A percentile compares a stretch with the other conserved stretches of the same genome.
Conservation (phyloP, 2,329 filamentous ascomycete genomes). For the Fusarium subglutinans region DNA sequence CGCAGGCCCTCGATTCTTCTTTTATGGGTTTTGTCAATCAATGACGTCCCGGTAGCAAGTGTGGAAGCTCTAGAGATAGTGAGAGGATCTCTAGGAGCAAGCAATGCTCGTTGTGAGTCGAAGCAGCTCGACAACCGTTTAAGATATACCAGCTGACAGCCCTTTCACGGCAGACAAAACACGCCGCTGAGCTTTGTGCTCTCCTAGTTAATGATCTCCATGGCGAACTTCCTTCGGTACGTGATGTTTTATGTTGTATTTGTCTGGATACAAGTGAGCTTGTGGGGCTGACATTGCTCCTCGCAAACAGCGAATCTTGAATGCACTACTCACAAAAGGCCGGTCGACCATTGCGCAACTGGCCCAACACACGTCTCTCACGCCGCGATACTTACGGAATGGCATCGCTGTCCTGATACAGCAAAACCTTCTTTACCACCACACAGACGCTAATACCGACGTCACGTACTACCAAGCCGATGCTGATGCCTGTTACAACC, state of each 20-base stretch:
- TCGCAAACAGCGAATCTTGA: conserved; percentile 78
- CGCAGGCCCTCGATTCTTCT: conserved; percentile 5
- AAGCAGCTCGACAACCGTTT: conserved; percentile 23
- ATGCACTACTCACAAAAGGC: conserved; percentile 79
- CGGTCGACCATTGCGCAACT: conserved; percentile 77
- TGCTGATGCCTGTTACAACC: conserved; percentile 79
- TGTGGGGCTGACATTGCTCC: conserved; percentile 42
- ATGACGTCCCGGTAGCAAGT: conserved; percentile 75
- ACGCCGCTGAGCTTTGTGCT: conserved; percentile 87
- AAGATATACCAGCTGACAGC: conserved; percentile 37
- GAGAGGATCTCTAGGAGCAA: conserved; percentile 80
- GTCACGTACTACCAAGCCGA: conserved; percentile 86
- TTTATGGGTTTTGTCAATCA: conserved; percentile 48
- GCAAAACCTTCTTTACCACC: conserved; percentile 84
- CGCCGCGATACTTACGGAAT: conserved; percentile 78
- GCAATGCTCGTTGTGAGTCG: conserved; percentile 64
- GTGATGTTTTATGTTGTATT: conserved; percentile 46
- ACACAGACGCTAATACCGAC: conserved; percentile 68
- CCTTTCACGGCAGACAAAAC: conserved; percentile 64
- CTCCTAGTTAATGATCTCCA: conserved; percentile 89
- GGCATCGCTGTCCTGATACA: conserved; percentile 87
- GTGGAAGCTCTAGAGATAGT: conserved; percentile 80
- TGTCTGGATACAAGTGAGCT: conserved; percentile 13
- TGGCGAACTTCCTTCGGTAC: conserved; percentile 90
- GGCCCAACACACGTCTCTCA: conserved; percentile 75